A percentile compares a stretch with the other conserved stretches of the same genome.
phyloP scores from a whole-genome alignment of 768 basidiomycete species.

The Leccinellum rugosiceps region DNA sequence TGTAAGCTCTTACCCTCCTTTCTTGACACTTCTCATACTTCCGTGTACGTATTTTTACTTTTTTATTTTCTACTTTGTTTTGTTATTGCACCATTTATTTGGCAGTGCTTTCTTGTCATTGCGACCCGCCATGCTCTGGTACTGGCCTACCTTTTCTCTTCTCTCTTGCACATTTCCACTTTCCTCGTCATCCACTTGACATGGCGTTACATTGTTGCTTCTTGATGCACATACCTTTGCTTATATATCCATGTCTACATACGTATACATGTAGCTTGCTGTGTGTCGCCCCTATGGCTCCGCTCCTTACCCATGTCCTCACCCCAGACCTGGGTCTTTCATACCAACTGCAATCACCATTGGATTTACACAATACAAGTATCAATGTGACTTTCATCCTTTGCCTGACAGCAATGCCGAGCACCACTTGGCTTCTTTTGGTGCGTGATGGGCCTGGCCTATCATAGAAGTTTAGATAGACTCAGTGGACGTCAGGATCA shows the following conservation, averaged over 20 bases:
- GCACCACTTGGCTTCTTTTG: not conserved
- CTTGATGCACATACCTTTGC: not conserved
- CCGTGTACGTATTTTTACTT: conserved; percentile 12
- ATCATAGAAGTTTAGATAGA: not conserved
- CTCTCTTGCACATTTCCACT: not conserved
- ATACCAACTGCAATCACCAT: not conserved
- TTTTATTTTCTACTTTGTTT: not conserved
- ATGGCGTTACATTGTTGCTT: conserved; percentile 4
- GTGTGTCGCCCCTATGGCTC: conserved; percentile 8
- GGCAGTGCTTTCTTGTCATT: conserved; percentile 4
- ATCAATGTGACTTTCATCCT: too few species aligned
- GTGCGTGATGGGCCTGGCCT: not conserved
- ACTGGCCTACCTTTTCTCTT: too few species aligned
- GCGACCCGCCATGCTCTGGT: conserved; percentile 11
- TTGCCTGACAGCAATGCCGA: too few species aligned
- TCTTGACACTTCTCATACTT: conserved; percentile 4
- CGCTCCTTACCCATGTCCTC: not conserved
- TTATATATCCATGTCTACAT: not conserved
- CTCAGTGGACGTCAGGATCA: not conserved
- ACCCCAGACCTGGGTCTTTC: not conserved
- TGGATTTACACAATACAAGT: not conserved
- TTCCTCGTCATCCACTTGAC: conserved; percentile 15
- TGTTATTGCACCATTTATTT: not conserved
- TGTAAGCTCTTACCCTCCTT: conserved; percentile 9
- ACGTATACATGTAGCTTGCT: not conserved